Evolutionary conservation across 2,329 filamentous ascomycete species (phyloP), one percentile per base, ranked within the genome.

Genomic region (Colletotrichum aenigma): DNA sequence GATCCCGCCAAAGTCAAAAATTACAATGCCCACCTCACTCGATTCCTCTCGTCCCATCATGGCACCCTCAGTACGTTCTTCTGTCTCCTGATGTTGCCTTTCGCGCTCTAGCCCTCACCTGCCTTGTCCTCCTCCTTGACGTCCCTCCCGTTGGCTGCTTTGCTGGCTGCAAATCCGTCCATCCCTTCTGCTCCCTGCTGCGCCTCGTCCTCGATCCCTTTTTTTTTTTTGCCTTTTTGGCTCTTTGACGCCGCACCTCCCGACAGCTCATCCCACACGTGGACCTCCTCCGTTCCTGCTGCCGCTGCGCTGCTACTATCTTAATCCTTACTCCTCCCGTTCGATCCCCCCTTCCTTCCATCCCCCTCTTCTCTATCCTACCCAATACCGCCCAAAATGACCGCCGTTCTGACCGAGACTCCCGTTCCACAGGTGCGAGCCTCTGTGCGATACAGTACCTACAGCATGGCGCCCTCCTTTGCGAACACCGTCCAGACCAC

Each of bases 31-130:
- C 82, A 83, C 87, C 76, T 92, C 90, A n/a, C 81, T 92, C 74
- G 90, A 92, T 71, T 92, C 90, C 60, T 87, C 89, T 70, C 89
- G 90, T 82, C 90, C 90, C 80, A 92, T 92, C 82, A 91, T 92
- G 90, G 89, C 89, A 75, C 88, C 90, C 64, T 92, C 90, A 81
- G 90, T 92, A 90, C 71, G 90, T 90, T 76, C 77, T 75, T 76
- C 66, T 26, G 60, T 56, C 70, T 64, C 43, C 72, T 62, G 62
- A 68, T 67, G 28, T 73, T 58, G 56, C 16, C 43, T 43, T 75
- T 56, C 62, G 69, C 70, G 36, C 55, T n/a, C 24, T 56, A 9
- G 36, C 48, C 34, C 15, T 56, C 43, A 21, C 16, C 48, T 34
- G 32, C 26, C 36, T 66, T 55, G 21, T 52, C 43, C 24, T 67